Base-by-base conservation (phyloP, 768 basidiomycete species). In the Trametes elegans region DNA sequence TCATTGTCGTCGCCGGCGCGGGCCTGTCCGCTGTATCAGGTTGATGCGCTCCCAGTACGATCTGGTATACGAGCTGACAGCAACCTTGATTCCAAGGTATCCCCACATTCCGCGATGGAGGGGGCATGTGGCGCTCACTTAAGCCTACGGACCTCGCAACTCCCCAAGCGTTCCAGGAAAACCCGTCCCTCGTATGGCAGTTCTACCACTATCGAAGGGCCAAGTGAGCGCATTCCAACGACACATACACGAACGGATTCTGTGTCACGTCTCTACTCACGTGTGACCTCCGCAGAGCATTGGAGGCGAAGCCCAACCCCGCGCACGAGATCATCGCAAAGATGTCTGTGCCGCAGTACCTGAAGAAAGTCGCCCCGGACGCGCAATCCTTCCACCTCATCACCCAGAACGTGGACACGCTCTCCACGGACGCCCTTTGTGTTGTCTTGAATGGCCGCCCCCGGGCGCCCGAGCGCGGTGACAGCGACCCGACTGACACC, bases 201-300 rank as follows among this genome's bases (percentile, higher is more conserved):
- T 83, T 84, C 59, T 85, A 83, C 58, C 83, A 84, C 59, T 78
- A 79, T 51, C 72, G 84, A 16, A 69, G 82, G 46, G 75, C 76
- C 67, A 70, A 59, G 79, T 80, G 46, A n/a, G n/a, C n/a, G n/a
- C n/a, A n/a, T n/a, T n/a, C n/a, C n/a, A n/a, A n/a, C n/a, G n/a
- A n/a, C n/a, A n/a, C n/a, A n/a, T n/a, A n/a, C n/a, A n/a, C n/a
- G n/a, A n/a, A n/a, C n/a, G n/a, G n/a, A n/a, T n/a, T n/a, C n/a
- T n/a, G n/a, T n/a, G n/a, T n/a, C n/a, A n/a, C n/a, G n/a, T n/a
- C n/a, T n/a, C n/a, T n/a, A n/a, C n/a, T n/a, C n/a, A n/a, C n/a
- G n/a, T n/a, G n/a, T n/a, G n/a, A n/a, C n/a, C n/a, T n/a, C n/a
- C n/a, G n/a, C 60, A 84, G 81, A 39, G 80, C 77, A 7, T 66